Base-by-base conservation (phyloP, 192 early-diverging fungal genomes). In the Podila verticillata region DNA sequence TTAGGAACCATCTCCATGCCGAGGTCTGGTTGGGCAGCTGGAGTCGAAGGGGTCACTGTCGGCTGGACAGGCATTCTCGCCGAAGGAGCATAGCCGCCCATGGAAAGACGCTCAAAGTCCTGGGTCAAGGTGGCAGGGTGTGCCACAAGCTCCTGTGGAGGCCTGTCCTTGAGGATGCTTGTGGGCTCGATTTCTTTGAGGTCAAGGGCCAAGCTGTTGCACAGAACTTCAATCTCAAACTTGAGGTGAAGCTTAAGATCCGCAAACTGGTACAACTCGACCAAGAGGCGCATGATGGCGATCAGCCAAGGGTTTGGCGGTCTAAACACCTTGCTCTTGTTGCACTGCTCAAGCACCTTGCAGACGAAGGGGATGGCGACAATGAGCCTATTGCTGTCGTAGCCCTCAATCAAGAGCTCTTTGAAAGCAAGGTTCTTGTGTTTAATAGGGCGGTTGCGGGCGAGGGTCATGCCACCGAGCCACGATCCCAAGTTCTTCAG, bases 271-370 rank as follows among this genome's bases (percentile, higher is more conserved):
- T 98, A 98, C 12, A 99, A 85, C 82, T 99, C 98, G 4, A 93
- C 92, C 48, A 99, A 83, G 19, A 98, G 87, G 58, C 89, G 89
- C 89, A 99, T 90, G 65, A 97, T 96, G 34, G 94, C 95, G 91
- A 99, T 96, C 49, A 99, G 75, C 98, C 98, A 99, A 19, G 98
- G 98, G 84, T 97, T 98, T 32, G 98, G 97, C 13, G 95, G 94
- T 61, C 91, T 92, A 84, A 99, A 99, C 5, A 98, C 92, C 61
- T 89, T 94, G 69, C 92, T 96, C 49, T 88, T 87, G 28, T 86
- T 86, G 58, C 93, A 90, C 81, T 97, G 96, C 70, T 98, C 96
- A 58, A 99, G 84, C 0, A 98, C 95, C 82, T 98, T 98, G 87
- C 98, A 99, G 10, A 97, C 95, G 75, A 99, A 99, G 36, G 98